Evolutionary conservation across 129 eudicot genomes (phyloP), one percentile per base, ranked within the genome.

Genomic region (Helichrysum umbraculigerum): DNA sequence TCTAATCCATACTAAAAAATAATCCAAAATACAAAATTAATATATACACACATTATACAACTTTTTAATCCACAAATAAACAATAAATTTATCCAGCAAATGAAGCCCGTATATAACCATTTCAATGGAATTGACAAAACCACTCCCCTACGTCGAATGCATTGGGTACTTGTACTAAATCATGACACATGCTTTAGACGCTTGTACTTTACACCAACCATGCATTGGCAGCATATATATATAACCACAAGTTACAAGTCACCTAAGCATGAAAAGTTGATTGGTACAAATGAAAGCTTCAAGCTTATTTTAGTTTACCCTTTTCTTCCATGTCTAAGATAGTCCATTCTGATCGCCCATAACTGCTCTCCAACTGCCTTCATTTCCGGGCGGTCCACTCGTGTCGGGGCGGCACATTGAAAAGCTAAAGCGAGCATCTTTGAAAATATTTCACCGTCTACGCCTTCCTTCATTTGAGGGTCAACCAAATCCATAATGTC

Each of bases 341-440:
- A 84, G 58, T 91, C 97, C 87, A 84, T 82, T 86, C 98, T 85
- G 16, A 93, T 88, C 12, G 72, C 90, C 98, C 98, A 93, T 22
- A 93, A 61, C 60, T 84, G 91, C 88, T 93, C 96, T 34, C 92
- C 96, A 25, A 88, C 98, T 9, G 74, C 67, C 73, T 88, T 91
- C 98, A 93, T 93, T 64, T 91, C 98, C 2, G 97, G 98, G 19
- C 98, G 89, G 76, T 93, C 98, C 4, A 74, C 81, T 66, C 96
- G 83, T 35, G 88, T 83, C 2, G 98, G 97, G 3, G 98, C 98
- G 11, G 88, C 97, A 76, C 97, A 93, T 30, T 87, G 90, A 52
- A 93, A 79, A 9, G 97, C 98, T 81, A 93, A 62, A 63, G 79
- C 85, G 69, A 93, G 86, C 91, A 93, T 87, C 79, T 81, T 88